Conservation (phyloP, 768 basidiomycete species). For the Coprinellus aureogranulatus region DNA sequence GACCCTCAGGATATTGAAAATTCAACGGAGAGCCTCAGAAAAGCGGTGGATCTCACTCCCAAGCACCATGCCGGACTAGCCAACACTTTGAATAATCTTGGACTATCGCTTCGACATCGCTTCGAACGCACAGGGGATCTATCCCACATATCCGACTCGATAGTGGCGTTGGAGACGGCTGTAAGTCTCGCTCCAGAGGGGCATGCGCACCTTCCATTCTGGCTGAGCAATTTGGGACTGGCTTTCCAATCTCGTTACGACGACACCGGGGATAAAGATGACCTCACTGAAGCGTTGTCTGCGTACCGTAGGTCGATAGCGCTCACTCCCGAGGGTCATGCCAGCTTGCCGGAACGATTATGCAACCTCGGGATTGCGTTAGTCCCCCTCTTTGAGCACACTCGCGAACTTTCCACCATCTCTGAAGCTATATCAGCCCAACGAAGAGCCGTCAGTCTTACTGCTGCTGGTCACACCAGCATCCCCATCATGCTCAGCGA, state of each 20-base stretch:
- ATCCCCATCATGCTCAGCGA: neutral
- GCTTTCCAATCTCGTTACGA: neutral
- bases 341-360: conserved; percentile 1
- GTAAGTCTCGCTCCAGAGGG: neutral
- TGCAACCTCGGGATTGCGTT: conserved; percentile 19
- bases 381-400: conserved; percentile 18
- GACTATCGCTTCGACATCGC: neutral
- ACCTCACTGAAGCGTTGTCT: neutral
- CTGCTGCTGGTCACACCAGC: neutral
- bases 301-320: neutral
- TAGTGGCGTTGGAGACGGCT: neutral
- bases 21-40: too few relatives aligned
- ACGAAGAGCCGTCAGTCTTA: neutral
- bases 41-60: neutral
- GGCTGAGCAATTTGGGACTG: neutral
- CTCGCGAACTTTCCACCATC: conserved; percentile 17
- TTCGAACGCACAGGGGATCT: neutral
- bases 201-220: neutral
- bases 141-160: neutral
- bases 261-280: neutral
- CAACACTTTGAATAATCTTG: neutral
- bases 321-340: neutral
- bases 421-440: conserved; percentile 6
- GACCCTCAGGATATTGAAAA: too few relatives aligned
- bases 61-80: neutral